Evolutionary conservation across 768 basidiomycete genomes (phyloP).

Genomic region (Xerocomus spinulosus): DNA sequence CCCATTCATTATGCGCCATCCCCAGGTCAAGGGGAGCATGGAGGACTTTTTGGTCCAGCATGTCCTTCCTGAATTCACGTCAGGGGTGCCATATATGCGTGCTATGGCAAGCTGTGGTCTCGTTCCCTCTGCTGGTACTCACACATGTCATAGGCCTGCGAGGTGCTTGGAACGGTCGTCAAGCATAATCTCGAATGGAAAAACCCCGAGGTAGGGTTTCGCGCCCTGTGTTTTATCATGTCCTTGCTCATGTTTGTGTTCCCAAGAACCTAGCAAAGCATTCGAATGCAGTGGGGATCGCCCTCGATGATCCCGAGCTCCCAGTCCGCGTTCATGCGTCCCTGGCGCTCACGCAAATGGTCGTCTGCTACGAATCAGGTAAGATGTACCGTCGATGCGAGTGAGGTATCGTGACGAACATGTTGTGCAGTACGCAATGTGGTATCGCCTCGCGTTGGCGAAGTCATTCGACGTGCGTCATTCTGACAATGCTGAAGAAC

Average conservation of each 20-base stretch:
- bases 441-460: conserved; percentile 73
- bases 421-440: conserved; percentile 53
- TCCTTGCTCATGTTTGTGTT: not conserved
- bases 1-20: conserved; percentile 79
- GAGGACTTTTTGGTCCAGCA: conserved; percentile 72
- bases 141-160: conserved; percentile 55
- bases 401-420: not conserved
- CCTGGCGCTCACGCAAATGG: conserved; percentile 74
- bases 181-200: conserved; percentile 66
- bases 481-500: not conserved
- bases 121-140: not conserved
- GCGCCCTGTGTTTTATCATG: not conserved
- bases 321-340: conserved; percentile 84
- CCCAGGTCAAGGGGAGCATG: conserved; percentile 71
- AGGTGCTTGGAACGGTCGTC: conserved; percentile 72
- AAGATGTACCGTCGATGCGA: conserved; percentile 13
- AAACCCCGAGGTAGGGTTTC: conserved; percentile 56
- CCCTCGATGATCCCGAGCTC: conserved; percentile 72
- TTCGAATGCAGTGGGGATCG: conserved; percentile 60
- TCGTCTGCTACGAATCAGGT: conserved; percentile 61
- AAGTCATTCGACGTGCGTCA: conserved; percentile 74
- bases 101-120: conserved; percentile 54
- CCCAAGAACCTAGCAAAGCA: conserved; percentile 55
- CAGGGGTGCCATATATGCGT: conserved; percentile 66
- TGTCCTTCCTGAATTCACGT: conserved; percentile 68